Evolutionary conservation across 176 grass and related monocot species (phyloP), one percentile per base, ranked within the genome.

Genomic region (Themeda triandra): DNA sequence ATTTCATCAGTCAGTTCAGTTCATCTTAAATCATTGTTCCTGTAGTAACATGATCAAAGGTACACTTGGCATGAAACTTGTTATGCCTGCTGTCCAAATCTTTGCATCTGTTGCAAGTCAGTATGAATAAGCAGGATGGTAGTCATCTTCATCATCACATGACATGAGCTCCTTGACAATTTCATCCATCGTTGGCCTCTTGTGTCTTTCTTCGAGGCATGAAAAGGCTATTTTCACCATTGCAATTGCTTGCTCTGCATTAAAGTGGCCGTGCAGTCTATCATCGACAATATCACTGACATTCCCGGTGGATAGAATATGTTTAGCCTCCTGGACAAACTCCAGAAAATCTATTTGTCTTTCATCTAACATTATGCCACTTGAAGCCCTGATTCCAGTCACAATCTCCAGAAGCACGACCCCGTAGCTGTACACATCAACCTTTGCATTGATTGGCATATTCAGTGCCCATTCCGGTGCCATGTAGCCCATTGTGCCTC

Each of bases 401-500:
- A 93, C 73, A 73, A 93, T 89, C 73, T 96, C 91, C 21, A 96
- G 54, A 49, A 93, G 87, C 30, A 96, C 91, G 30, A 91, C 73
- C 8, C 94, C 88, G 6, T 90, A 90, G 70, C 94, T 90, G 74
- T 92, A 97, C 23, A 97, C 92, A 73, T 97, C 87, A 9, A 97
- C 89, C 84, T 97, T 97, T 14, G 85, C 80, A 54, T 89, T 94
- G 73, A 97, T 91, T 0, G 92, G 87, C 15, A 86, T 41, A 73
- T 85, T 88, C 5, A 88, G 13, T n/a, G 87, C 82, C 94, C 94
- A 97, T 83, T 97, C 94, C 17, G 91, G 94, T 63, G 91, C 94
- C 86, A 97, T 97, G 74, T 97, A 97, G 15, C 92, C 94, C 75
- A 44, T 89, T 10, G 94, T 97, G 30, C 92, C 94, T 80, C 94